Percentiles rank a stretch among this genome's conserved stretches.
Conservation (phyloP, 2,329 filamentous ascomycete species). For the Penicillium italicum region DNA sequence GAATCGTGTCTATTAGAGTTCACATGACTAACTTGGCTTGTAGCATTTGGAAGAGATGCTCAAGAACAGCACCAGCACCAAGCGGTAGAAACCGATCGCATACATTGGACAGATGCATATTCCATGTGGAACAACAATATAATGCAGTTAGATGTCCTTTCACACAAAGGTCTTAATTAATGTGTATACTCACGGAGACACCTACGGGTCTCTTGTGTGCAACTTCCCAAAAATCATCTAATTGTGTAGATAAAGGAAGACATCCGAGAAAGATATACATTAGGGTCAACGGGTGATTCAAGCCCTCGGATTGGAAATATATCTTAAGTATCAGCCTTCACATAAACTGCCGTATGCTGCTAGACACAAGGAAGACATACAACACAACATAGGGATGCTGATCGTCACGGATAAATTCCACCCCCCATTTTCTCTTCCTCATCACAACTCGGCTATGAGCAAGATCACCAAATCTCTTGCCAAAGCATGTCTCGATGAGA, state of each 20-base stretch:
- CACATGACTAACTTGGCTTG: neutral
- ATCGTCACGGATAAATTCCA: too few relatives aligned
- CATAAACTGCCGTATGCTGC: too few relatives aligned
- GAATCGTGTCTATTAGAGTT: neutral
- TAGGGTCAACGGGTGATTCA: neutral
- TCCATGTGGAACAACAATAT: neutral
- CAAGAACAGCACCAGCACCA: slow-evolving; percentile 33
- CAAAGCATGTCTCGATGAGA: too few relatives aligned
- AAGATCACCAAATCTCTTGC: too few relatives aligned
- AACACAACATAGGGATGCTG: too few relatives aligned
- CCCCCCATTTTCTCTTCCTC: too few relatives aligned
- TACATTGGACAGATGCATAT: slow-evolving; percentile 12
- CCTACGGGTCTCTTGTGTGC: neutral
- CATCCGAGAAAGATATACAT: neutral
- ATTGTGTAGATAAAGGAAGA: neutral
- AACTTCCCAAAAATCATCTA: neutral
- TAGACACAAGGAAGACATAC: too few relatives aligned
- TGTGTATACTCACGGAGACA: neutral
- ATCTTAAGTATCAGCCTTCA: too few relatives aligned
- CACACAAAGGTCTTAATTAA: slow-evolving; percentile 2
- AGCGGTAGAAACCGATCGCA: slow-evolving; percentile 24
- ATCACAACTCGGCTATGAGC: too few relatives aligned
- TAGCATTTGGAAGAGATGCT: slow-evolving; percentile 43
- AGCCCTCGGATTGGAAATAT: neutral
- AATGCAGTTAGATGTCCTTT: slow-evolving; percentile 2